phyloP scores from a whole-genome alignment of 139 green algal genomes.

The Chlorella sp. region DNA sequence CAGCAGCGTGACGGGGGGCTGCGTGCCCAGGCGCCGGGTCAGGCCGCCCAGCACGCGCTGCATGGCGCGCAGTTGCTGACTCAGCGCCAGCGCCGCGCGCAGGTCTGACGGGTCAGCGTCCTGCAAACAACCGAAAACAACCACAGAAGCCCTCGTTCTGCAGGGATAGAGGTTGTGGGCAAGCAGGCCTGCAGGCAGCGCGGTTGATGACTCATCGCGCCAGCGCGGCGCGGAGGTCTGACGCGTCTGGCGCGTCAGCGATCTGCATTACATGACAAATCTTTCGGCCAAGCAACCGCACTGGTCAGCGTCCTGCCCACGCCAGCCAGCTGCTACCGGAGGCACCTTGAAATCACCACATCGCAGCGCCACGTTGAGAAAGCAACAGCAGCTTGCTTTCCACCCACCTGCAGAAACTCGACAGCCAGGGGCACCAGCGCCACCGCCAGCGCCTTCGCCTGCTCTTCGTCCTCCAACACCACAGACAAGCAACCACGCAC shows the following conservation, averaged over 20 bases:
- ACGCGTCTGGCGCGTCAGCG: background rate
- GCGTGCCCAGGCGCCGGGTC: background rate
- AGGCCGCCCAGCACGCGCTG: slow-evolving; percentile 2
- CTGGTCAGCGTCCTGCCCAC: too few species aligned
- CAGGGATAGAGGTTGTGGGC: background rate
- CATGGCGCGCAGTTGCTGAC: background rate
- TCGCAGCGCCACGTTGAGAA: too few species aligned
- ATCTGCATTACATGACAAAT: background rate
- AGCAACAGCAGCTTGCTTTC: background rate
- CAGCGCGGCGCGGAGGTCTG: background rate
- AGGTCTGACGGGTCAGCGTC: background rate
- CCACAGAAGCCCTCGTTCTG: background rate
- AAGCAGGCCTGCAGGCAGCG: background rate
- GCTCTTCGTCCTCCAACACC: background rate
- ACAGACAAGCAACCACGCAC: background rate
- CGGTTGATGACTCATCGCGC: background rate
- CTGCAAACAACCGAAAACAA: background rate
- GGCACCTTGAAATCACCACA: too few species aligned
- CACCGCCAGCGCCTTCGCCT: background rate
- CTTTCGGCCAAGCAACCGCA: background rate
- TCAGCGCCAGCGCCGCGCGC: background rate
- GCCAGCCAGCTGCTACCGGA: too few species aligned
- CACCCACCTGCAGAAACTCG: background rate
- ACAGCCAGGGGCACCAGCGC: background rate
- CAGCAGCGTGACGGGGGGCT: slow-evolving; percentile 6